These are phyloP conservation scores for Alternaria tenuissima DNA, from an alignment of 2,329 filamentous ascomycete genomes.

Conservation along the genomic window DNA sequence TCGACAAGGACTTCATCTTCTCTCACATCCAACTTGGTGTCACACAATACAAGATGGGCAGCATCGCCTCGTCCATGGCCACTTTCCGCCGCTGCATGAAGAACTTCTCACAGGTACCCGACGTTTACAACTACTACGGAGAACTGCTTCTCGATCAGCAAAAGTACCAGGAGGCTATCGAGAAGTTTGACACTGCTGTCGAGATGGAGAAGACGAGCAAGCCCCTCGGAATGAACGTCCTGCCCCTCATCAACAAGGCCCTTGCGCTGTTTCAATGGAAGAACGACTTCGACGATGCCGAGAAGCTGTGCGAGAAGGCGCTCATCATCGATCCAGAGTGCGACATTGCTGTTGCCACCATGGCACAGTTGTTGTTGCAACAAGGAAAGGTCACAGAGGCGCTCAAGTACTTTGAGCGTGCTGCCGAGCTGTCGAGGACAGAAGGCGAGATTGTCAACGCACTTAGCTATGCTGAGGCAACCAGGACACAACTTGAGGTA, in stretches of 20 bases:
- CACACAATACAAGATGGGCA: conserved; percentile 99
- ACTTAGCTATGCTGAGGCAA: conserved; percentile 95
- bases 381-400: conserved; percentile 97
- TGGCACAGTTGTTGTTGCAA: conserved; percentile 96
- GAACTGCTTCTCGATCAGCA: conserved; percentile 96
- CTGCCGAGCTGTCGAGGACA: conserved; percentile 91
- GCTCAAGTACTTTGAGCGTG: conserved; percentile 95
- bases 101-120: conserved; percentile 95
- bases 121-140: conserved; percentile 99
- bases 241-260: conserved; percentile 98
- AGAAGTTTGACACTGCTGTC: conserved; percentile 98
- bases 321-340: conserved; percentile 98
- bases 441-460: conserved; percentile 97
- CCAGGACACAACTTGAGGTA: conserved; percentile 86
- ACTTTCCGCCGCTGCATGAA: conserved; percentile 98
- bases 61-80: conserved; percentile 96
- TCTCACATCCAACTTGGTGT: conserved; percentile 99
- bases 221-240: conserved; percentile 94
- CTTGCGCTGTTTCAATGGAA: conserved; percentile 98
- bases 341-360: conserved; percentile 97
- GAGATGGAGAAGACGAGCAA: conserved; percentile 97
- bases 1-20: conserved; percentile 97
- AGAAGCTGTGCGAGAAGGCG: conserved; percentile 96
- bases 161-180: conserved; percentile 92
- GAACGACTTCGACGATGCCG: conserved; percentile 91